Evolutionary conservation across 163 green algal species (phyloP), one percentile per base, ranked within the genome.

Genomic region (Dunaliella salina): DNA sequence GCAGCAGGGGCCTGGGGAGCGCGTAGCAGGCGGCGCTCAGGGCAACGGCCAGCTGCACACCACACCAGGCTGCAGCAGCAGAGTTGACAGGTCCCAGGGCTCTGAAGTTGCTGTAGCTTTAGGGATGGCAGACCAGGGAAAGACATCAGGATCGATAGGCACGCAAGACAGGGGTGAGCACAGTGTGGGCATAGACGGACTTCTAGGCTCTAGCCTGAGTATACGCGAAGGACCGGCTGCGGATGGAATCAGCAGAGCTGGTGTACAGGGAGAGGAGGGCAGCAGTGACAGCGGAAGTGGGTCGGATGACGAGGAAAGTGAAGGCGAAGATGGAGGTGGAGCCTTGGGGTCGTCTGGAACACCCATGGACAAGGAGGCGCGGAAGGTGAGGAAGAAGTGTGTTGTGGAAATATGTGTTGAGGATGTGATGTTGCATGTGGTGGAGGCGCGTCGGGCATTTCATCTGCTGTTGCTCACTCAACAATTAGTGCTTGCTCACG

Each of bases 361-460:
- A 85, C 34, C 75, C 18, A 40, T 83, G 30, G 91, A 90, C 67
- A 93, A 89, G 85, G 93, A 97, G 25, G 90, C 92, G 25, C 89
- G 95, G 40, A 96, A 95, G 87, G 88, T 86, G 81, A 79, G 84
- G 1, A 63, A 46, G 33, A 11, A 30, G 26, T 3, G 25, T 50
- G 40, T 50, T 50, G 40, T 50, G 40, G 8, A 50, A 50, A 15
- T 8, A 50, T 50, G 40, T 50, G 40, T 50, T 50, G 40, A 50
- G 40, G 40, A 50, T 50, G 40, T 8, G 40, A 50, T 50, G 40
- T 8, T 50, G 40, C 40, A 50, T 50, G 3, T 50, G 3, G 40
- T 50, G 40, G 8, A 50, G 40, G 40, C 40, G 40, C 40, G 40
- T 50, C 40, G 3, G 40, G 3, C 4, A 50, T 50, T 8, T 50